Base-by-base conservation (phyloP, 2,329 filamentous ascomycete genomes). In the Aureobasidium sp. region DNA sequence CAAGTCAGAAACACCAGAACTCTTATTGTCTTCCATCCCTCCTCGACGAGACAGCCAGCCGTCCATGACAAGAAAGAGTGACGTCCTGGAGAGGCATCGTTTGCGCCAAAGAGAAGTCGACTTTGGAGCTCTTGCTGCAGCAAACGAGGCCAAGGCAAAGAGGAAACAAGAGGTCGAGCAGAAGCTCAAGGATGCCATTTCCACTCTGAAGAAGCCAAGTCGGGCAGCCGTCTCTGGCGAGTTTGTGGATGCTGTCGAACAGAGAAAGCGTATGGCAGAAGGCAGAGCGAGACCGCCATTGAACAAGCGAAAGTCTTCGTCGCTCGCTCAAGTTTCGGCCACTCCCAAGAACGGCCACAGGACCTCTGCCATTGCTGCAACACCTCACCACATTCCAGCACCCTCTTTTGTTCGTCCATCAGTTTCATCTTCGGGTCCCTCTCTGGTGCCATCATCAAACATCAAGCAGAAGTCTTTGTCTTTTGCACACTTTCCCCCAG, bases 111-210 rank as follows among this genome's bases (percentile, higher is more conserved):
- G 83, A 74, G 72, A 86, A 71, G 76, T 84, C 45, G 80, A 84
- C 66, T 70, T 84, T 66, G 79, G 75, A 60, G 81, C 80, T 66
- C 77, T 81, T 65, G 78, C 78, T 31, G 79, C 77, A 39, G 72
- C 79, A 33, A 79, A 80, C 2, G 83, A 85, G 61, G 71, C 76
- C 1, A 89, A 83, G 72, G 79, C 82, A 35, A 84, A 78, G 67
- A 88, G 84, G 71, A 87, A 87, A 69, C 86, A 85, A 2, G 74
- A 82, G 24, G 80, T 90, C 1, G 85, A 90, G 52, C 83, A 85
- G 31, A 86, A 91, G 68, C 74, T 93, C 37, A 83, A 85, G 66
- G 83, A 90, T 63, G 90, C 90, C 9, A 92, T 94, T 54, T 83
- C 82, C 6, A 82, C 85, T 11, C 72, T 93, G 45, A 86, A 88